These are phyloP conservation scores for Akanthomyces dipterigenus DNA, from an alignment of 2,329 filamentous ascomycete species.

Conservation along the genomic window DNA sequence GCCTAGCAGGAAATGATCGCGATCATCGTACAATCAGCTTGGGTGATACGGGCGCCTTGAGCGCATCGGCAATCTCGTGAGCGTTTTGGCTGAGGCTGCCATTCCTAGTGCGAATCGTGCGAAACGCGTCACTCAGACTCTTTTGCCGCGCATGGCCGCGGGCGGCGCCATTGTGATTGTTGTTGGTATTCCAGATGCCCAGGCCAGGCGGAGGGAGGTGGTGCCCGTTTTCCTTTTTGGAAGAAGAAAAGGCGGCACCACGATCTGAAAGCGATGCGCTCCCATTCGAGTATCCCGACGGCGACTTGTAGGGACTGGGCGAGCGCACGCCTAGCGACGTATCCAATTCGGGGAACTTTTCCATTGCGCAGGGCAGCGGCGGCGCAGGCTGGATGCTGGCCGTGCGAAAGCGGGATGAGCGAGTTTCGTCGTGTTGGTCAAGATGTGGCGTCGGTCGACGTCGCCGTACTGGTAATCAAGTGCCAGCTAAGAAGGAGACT, in stretches of 20 bases:
- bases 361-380: constrained; percentile 29
- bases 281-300: constrained; percentile 23
- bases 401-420: background rate
- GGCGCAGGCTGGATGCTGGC: background rate
- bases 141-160: constrained; percentile 66
- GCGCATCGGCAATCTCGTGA: constrained; percentile 83
- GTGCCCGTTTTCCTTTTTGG: constrained; percentile 20
- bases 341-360: constrained; percentile 54
- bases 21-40: constrained; percentile 65
- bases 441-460: background rate
- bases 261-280: constrained; percentile 23
- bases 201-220: constrained; percentile 18
- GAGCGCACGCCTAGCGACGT: constrained; percentile 23
- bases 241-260: constrained; percentile 20
- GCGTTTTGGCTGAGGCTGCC: constrained; percentile 89
- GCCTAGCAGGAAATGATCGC: constrained; percentile 6
- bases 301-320: constrained; percentile 22
- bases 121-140: constrained; percentile 83
- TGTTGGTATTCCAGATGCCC: constrained; percentile 8
- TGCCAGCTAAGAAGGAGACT: background rate
- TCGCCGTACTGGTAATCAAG: background rate
- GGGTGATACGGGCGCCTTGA: constrained; percentile 83
- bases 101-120: constrained; percentile 70
- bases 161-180: constrained; percentile 18
- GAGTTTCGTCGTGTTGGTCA: background rate